Evolutionary conservation across 495 filamentous ascomycete species (phyloP).

Genomic region (Neurospora sp.): DNA sequence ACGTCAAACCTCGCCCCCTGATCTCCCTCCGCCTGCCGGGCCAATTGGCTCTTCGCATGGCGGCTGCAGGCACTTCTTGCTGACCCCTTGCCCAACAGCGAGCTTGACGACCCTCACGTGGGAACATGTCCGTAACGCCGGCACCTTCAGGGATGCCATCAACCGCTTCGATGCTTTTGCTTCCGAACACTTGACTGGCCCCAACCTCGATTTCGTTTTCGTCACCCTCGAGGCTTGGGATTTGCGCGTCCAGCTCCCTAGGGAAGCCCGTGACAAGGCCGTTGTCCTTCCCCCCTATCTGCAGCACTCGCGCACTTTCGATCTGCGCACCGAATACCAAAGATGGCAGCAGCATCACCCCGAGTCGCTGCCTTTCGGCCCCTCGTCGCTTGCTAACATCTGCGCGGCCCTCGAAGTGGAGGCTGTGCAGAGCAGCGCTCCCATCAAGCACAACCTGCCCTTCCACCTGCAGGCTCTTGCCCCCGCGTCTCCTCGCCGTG

Average conservation of each 20-base stretch:
- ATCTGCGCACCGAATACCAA: slow-evolving; percentile 93
- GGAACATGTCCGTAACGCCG: slow-evolving; percentile 96
- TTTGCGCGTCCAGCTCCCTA: slow-evolving; percentile 90
- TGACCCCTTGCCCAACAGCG: slow-evolving; percentile 43
- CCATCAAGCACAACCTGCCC: slow-evolving; percentile 96
- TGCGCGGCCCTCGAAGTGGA: slow-evolving; percentile 97
- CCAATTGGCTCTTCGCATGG: slow-evolving; percentile 5
- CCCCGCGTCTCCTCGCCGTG: slow-evolving; percentile 90
- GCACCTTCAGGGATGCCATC: slow-evolving; percentile 92
- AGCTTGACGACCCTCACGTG: slow-evolving; percentile 96
- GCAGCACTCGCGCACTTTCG: slow-evolving; percentile 94
- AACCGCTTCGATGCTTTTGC: slow-evolving; percentile 89
- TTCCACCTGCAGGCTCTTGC: slow-evolving; percentile 96
- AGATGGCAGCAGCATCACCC: slow-evolving; percentile 97
- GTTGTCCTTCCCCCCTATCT: slow-evolving; percentile 94
- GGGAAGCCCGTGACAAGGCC: slow-evolving; percentile 94
- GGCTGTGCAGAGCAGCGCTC: slow-evolving; percentile 88
- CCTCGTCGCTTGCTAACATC: slow-evolving; percentile 90
- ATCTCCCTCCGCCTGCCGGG: slow-evolving; percentile 3
- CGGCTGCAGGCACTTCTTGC: background rate
- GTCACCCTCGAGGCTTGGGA: slow-evolving; percentile 98
- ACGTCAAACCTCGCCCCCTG: slow-evolving; percentile 38
- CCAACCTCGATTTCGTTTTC: slow-evolving; percentile 91
- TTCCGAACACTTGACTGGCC: slow-evolving; percentile 70
- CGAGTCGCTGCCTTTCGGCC: slow-evolving; percentile 92